Evolutionary conservation across 257 asterid genomes (phyloP), one percentile per base, ranked within the genome.

Genomic region (Solanum boliviense): DNA sequence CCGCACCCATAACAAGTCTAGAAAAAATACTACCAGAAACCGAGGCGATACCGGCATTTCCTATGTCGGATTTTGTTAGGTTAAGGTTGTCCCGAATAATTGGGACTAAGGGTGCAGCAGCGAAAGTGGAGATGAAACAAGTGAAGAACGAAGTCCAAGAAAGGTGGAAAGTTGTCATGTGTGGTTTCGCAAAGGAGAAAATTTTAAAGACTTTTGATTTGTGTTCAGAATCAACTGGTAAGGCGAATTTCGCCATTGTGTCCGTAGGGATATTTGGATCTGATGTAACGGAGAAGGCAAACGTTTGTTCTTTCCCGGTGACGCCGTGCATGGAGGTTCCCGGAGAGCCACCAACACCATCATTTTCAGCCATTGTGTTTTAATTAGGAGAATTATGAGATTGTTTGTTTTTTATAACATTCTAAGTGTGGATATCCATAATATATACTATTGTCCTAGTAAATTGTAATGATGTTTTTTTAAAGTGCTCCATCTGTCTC

Each of bases 191-290:
- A 3, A 93, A 89, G 2, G 95, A 94, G 13, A 87, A 60, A 8
- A 92, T 27, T n/a, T 88, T 92, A 88, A 94, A 91, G 2, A 84
- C 89, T 78, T 75, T 94, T 39, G 97, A 91, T 75, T 93, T 94
- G 93, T 92, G 94, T 88, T 93, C 95, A 0, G 97, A 93, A 72
- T 94, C 97, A 1, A 94, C 94, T 7, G 94, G 93, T 16, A 94
- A n/a, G 5, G 86, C 31, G 78, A 94, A 94, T 36, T 90, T 91
- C 2, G 91, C 90, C 1, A 91, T 82, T 2, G 93, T 58, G 11
- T 92, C 92, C 0, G 88, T 75, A 3, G 90, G 89, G 20, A 90
- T 52, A 18, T 88, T 27, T 29, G 90, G 87, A 29, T 90, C 91
- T 0, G 84, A 70, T 21, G 91, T 89, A 0, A 89, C 89, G 1